A percentile compares a stretch with the other conserved stretches of the same genome.
phyloP scores from a whole-genome alignment of 139 green algal species.

The Nannochloris sp. region DNA sequence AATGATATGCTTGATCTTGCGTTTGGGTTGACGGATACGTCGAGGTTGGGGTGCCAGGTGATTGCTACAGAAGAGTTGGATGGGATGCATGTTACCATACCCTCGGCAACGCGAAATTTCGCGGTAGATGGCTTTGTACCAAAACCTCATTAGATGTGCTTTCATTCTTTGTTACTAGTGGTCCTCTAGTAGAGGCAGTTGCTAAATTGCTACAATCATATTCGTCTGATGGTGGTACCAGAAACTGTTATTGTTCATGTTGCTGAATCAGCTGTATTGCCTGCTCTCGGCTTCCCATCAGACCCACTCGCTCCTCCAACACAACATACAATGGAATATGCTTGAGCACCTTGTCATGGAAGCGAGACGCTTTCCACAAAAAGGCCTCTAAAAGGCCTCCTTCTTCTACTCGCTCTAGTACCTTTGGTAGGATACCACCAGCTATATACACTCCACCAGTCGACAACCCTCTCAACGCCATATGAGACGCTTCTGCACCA shows the following conservation, averaged over 20 bases:
- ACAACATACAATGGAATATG: constrained; percentile 63
- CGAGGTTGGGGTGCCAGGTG: constrained; percentile 92
- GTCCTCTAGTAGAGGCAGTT: no score
- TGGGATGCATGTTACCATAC: constrained; percentile 83
- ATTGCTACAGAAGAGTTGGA: constrained; percentile 81
- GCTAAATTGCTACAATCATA: no score
- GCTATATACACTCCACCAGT: constrained; percentile 81
- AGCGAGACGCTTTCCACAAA: constrained; percentile 41
- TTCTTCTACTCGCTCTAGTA: constrained; percentile 41
- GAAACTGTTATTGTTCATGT: not conserved
- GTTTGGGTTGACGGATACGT: constrained; percentile 95
- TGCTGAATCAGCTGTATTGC: constrained; percentile 40
- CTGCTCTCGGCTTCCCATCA: constrained; percentile 53
- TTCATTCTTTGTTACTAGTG: not conserved
- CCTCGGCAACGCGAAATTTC: constrained; percentile 89
- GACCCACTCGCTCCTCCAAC: constrained; percentile 57
- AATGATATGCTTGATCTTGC: constrained; percentile 99
- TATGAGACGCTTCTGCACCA: constrained; percentile 56
- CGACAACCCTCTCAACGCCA: constrained; percentile 73
- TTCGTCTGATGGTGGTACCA: no score
- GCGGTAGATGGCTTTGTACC: constrained; percentile 72
- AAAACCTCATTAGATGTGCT: constrained; percentile 58
- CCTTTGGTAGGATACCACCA: constrained; percentile 75
- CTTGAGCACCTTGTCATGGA: constrained; percentile 30
- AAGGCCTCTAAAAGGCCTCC: constrained; percentile 58